These are phyloP conservation scores for Acer yangbiense DNA, from an alignment of 345 rosid species.

Conservation along the genomic window DNA sequence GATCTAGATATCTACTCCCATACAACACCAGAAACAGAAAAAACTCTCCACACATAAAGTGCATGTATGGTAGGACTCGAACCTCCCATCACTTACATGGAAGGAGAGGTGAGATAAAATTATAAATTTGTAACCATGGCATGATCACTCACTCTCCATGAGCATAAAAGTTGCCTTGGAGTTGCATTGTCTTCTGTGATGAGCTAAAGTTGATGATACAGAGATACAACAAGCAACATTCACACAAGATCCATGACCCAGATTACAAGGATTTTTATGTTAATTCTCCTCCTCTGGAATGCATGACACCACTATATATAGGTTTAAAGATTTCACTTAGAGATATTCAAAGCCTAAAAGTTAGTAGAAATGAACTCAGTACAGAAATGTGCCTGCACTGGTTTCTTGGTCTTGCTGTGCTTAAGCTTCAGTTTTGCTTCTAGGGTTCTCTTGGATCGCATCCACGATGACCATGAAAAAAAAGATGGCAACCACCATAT, in stretches of 20 bases:
- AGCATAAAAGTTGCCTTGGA: not conserved
- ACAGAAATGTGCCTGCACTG: constrained; percentile 30
- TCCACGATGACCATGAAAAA: constrained; percentile 7
- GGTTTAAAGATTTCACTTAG: not conserved
- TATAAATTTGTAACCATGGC: not conserved
- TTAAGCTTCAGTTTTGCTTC: constrained; percentile 43
- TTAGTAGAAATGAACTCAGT: constrained; percentile 33
- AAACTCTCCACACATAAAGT: no score
- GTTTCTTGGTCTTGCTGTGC: constrained; percentile 41
- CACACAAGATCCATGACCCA: constrained; percentile 15
- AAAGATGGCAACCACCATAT: not conserved
- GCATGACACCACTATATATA: constrained; percentile 25
- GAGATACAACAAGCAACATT: constrained; percentile 1
- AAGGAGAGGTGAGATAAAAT: not conserved
- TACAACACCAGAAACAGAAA: no score
- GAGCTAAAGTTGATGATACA: constrained; percentile 11
- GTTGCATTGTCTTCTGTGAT: not conserved
- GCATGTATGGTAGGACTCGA: no score
- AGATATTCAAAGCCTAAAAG: constrained; percentile 8
- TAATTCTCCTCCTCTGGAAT: constrained; percentile 7
- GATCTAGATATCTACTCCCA: no score
- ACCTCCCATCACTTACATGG: no score
- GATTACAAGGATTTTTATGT: constrained; percentile 22
- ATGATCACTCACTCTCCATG: constrained; percentile 4
- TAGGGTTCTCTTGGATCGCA: constrained; percentile 41